A percentile compares a stretch with the other conserved stretches of the same genome.
phyloP scores from a whole-genome alignment of 2,329 filamentous ascomycete species.

The Paraconiothyrium brasiliense region DNA sequence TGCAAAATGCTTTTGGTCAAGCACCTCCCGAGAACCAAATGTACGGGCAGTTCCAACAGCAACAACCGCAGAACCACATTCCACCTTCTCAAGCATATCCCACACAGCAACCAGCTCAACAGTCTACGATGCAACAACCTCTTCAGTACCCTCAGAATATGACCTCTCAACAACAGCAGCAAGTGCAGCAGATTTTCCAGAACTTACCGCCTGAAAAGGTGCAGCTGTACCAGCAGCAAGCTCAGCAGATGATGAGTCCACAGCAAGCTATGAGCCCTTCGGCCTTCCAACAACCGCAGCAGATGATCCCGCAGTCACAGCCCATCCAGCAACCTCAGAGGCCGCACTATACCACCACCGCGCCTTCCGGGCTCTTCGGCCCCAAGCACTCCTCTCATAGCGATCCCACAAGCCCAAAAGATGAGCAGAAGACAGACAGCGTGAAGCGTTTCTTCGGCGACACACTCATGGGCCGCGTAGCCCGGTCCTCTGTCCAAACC shows the following conservation, averaged over 20 bases:
- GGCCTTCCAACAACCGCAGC: slow-evolving; percentile 19
- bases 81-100: slow-evolving; percentile 22
- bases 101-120: slow-evolving; percentile 23
- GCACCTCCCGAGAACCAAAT: slow-evolving; percentile 23
- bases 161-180: slow-evolving; percentile 39
- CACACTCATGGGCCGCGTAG: slow-evolving; percentile 48
- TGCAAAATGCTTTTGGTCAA: slow-evolving; percentile 25
- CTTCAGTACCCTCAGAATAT: slow-evolving; percentile 35
- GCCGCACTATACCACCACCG: slow-evolving; percentile 34
- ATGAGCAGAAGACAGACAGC: slow-evolving; percentile 39
- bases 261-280: slow-evolving; percentile 17
- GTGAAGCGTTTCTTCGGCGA: slow-evolving; percentile 50
- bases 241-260: slow-evolving; percentile 31
- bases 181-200: slow-evolving; percentile 41
- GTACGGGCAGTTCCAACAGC: slow-evolving; percentile 25
- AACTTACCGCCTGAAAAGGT: slow-evolving; percentile 44
- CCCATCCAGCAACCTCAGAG: slow-evolving; percentile 30
- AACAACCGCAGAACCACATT: slow-evolving; percentile 20
- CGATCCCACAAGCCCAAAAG: slow-evolving; percentile 30
- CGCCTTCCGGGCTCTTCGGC: slow-evolving; percentile 38
- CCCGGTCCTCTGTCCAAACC: slow-evolving; percentile 46
- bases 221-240: slow-evolving; percentile 41
- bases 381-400: slow-evolving; percentile 32
- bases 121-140: slow-evolving; percentile 26
- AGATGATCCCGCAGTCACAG: slow-evolving; percentile 24